Percentiles rank a stretch among this genome's conserved stretches.
These are phyloP conservation scores for Rhizopus delemar DNA, from an alignment of 371 early-diverging fungal genomes.

Conservation along the genomic window DNA sequence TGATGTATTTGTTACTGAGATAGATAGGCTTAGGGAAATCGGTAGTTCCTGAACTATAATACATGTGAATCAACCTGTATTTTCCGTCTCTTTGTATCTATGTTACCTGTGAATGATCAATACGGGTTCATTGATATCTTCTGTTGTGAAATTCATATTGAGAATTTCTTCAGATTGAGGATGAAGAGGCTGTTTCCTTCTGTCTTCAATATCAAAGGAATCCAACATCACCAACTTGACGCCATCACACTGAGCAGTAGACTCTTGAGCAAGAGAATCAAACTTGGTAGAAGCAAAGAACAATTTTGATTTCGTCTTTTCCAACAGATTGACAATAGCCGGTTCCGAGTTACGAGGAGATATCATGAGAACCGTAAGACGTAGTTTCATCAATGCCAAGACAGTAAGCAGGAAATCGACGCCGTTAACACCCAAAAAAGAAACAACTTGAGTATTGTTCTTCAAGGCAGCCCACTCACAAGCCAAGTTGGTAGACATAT, in stretches of 20 bases:
- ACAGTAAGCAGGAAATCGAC: slow-evolving; percentile 21
- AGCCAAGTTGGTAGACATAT: slow-evolving; percentile 32
- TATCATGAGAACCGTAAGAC: slow-evolving; percentile 20
- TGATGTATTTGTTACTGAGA: too few species aligned
- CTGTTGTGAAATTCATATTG: slow-evolving; percentile 2
- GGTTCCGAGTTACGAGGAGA: slow-evolving; percentile 39
- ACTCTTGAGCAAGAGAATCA: too few species aligned
- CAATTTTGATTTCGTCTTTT: slow-evolving; percentile 24
- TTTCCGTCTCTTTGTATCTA: too few species aligned
- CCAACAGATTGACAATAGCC: slow-evolving; percentile 27
- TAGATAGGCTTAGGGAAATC: too few species aligned
- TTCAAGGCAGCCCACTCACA: slow-evolving; percentile 13
- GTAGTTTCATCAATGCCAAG: slow-evolving; percentile 32
- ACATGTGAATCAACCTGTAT: too few species aligned
- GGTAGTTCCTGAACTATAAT: too few species aligned
- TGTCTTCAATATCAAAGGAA: too few species aligned
- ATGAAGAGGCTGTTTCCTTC: slow-evolving; percentile 9
- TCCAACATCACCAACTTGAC: too few species aligned
- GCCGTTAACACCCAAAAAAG: slow-evolving; percentile 27
- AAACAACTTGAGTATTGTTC: slow-evolving; percentile 3
- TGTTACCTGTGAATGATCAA: slow-evolving; percentile 7
- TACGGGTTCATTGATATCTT: slow-evolving; percentile 1
- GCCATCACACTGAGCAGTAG: too few species aligned
- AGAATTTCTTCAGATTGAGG: slow-evolving; percentile 5
- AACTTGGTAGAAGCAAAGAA: slow-evolving; percentile 11